phyloP scores from a whole-genome alignment of 805 yeast genomes.

The Kluyveromyces starmeri region DNA sequence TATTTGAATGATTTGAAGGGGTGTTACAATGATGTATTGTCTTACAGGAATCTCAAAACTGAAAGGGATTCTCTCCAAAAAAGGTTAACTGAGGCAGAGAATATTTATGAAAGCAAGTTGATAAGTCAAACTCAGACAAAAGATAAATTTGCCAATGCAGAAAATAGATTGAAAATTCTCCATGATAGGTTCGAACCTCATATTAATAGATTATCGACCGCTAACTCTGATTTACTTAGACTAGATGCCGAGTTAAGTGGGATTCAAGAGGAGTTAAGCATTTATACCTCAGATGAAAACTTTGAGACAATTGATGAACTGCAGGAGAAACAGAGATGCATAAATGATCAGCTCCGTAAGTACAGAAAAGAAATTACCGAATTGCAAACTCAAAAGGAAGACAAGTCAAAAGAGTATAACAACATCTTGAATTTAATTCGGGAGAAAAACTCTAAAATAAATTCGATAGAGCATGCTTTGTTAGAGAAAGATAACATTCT shows the following conservation, averaged over 20 bases:
- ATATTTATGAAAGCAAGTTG: conserved; percentile 5
- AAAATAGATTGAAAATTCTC: conserved; percentile 12
- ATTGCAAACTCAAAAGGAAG: conserved; percentile 21
- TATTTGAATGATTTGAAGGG: conserved; percentile 19
- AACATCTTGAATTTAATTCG: conserved; percentile 15
- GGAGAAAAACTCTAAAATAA: conserved; percentile 15
- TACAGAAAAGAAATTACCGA: conserved; percentile 17
- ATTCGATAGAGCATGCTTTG: conserved; percentile 19
- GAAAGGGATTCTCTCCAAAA: conserved; percentile 4
- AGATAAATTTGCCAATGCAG: conserved; percentile 12
- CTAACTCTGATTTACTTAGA: conserved; percentile 19
- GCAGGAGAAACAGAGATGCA: conserved; percentile 14
- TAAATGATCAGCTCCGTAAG: conserved; percentile 16
- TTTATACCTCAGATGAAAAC: conserved; percentile 13
- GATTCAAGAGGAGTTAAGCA: conserved; percentile 21
- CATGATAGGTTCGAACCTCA: conserved; percentile 13
- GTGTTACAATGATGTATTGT: conserved; percentile 19
- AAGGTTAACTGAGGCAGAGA: conserved; percentile 6
- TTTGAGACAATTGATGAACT: conserved; percentile 24
- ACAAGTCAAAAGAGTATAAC: conserved; percentile 15
- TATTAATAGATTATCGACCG: conserved; percentile 21
- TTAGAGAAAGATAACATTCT: conserved; percentile 1
- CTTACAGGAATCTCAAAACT: conserved; percentile 7
- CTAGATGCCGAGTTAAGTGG: conserved; percentile 16
- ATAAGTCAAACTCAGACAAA: conserved; percentile 19